Percentiles rank a stretch among this genome's conserved stretches.
Conservation (phyloP, 805 yeast genomes). For the Monosporozyma siamensis region DNA sequence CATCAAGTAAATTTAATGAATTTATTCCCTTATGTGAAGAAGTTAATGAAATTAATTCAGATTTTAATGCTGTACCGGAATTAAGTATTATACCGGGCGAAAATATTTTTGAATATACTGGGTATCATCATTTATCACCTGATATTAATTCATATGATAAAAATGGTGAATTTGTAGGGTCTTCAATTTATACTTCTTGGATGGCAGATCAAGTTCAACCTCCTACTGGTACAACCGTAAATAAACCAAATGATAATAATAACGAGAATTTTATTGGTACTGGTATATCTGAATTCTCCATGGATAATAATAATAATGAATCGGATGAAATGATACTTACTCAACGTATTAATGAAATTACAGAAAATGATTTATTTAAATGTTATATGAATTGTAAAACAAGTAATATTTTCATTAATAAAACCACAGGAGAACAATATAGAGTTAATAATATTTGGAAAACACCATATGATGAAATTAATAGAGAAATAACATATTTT, state of each 20-base stretch:
- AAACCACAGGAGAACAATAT: constrained; percentile 1
- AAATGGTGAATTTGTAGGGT: constrained; percentile 28
- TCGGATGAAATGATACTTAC: not conserved
- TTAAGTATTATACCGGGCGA: constrained; percentile 22
- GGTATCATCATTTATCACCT: constrained; percentile 24
- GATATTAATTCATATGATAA: constrained; percentile 26
- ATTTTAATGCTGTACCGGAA: constrained; percentile 16
- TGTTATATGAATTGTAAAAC: constrained; percentile 10
- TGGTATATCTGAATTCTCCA: not conserved
- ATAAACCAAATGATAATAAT: not conserved
- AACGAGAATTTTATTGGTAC: not conserved
- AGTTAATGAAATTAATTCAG: constrained; percentile 15
- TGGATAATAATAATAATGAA: not conserved
- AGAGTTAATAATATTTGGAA: constrained; percentile 3
- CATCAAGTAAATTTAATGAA: constrained; percentile 7
- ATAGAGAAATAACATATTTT: constrained; percentile 45
- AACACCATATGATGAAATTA: constrained; percentile 31
- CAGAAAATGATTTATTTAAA: constrained; percentile 10
- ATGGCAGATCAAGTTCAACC: constrained; percentile 8
- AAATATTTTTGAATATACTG: constrained; percentile 26
- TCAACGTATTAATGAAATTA: constrained; percentile 1
- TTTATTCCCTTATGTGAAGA: constrained; percentile 14
- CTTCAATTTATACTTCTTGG: constrained; percentile 28
- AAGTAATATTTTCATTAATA: not conserved
- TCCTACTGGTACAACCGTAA: not conserved